Percentiles rank a stretch among this genome's conserved stretches.
Evolutionary conservation across 768 basidiomycete genomes (phyloP).

Genomic region (Hortiboletus campestris): DNA sequence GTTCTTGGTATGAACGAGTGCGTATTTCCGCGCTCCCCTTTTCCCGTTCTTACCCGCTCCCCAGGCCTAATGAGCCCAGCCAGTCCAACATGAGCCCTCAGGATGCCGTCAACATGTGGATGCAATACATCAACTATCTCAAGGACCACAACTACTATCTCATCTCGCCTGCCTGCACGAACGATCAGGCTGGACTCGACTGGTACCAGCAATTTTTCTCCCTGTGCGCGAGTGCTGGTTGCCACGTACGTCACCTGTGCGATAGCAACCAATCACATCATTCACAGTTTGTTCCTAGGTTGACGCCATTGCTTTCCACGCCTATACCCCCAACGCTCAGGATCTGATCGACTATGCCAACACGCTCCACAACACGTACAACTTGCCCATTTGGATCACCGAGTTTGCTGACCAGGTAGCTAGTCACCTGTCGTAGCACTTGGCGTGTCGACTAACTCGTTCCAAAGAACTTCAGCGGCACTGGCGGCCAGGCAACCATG

Average conservation of each 20-base stretch:
- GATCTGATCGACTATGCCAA: conserved; percentile 53
- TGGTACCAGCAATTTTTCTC: conserved; percentile 67
- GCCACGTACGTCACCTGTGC: conserved; percentile 43
- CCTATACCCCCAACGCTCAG: conserved; percentile 53
- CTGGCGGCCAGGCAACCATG: conserved; percentile 34
- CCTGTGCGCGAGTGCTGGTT: conserved; percentile 40
- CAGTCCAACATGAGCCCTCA: conserved; percentile 62
- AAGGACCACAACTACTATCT: conserved; percentile 53
- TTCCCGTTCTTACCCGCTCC: not conserved
- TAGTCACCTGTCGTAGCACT: not conserved
- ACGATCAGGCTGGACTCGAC: conserved; percentile 49
- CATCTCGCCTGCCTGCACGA: conserved; percentile 67
- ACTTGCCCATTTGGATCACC: conserved; percentile 49
- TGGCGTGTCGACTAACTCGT: not conserved
- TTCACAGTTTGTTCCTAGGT: conserved; percentile 38
- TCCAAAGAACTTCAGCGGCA: conserved; percentile 51
- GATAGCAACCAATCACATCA: not conserved
- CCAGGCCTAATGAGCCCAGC: conserved; percentile 62
- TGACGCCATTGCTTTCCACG: conserved; percentile 61
- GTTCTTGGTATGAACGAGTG: conserved; percentile 77
- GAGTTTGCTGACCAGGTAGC: conserved; percentile 70
- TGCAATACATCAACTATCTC: conserved; percentile 58
- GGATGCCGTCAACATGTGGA: conserved; percentile 55
- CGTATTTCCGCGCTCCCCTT: conserved; percentile 18
- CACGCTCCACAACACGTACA: conserved; percentile 44